These are phyloP conservation scores for Ustilago esculenta DNA, from an alignment of 1,284 basidiomycete species.

Conservation along the genomic window DNA sequence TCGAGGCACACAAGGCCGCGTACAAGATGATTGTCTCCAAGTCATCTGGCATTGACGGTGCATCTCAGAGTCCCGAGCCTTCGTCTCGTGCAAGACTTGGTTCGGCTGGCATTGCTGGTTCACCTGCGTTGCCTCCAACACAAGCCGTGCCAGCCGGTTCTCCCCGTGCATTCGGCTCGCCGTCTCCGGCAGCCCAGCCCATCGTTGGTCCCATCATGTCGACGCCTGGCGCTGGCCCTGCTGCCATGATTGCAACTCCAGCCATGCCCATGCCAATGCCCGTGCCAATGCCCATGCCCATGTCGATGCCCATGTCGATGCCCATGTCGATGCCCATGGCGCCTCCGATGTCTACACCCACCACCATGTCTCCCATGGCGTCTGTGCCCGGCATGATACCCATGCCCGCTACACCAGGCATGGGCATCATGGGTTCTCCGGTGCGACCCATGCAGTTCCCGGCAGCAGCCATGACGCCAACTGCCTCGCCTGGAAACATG, in stretches of 20 bases:
- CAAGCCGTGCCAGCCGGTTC: constrained; percentile 13
- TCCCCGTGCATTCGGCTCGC: constrained; percentile 19
- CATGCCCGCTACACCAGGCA: constrained; percentile 7
- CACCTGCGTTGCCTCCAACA: constrained; percentile 18
- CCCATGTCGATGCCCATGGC: constrained; percentile 39
- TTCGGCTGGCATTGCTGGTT: constrained; percentile 24
- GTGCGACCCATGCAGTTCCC: constrained; percentile 26
- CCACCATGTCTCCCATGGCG: constrained; percentile 24
- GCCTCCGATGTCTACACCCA: constrained; percentile 19
- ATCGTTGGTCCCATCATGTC: neutral
- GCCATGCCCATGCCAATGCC: too few species aligned
- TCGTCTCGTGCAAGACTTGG: constrained; percentile 21
- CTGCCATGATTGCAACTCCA: constrained; percentile 8
- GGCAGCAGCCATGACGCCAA: constrained; percentile 10
- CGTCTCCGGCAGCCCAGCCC: constrained; percentile 11
- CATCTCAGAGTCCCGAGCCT: constrained; percentile 40
- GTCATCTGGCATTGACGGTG: constrained; percentile 11
- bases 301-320: constrained; percentile 17
- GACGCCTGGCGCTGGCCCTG: constrained; percentile 2
- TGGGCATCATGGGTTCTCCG: constrained; percentile 19
- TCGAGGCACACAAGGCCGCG: constrained; percentile 47
- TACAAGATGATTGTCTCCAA: constrained; percentile 45
- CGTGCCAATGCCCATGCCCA: constrained; percentile 2
- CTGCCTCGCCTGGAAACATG: constrained; percentile 12
- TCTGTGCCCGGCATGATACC: constrained; percentile 6